Conservation (phyloP, 805 yeast species). For the Wickerhamiella vanderwaltii region DNA sequence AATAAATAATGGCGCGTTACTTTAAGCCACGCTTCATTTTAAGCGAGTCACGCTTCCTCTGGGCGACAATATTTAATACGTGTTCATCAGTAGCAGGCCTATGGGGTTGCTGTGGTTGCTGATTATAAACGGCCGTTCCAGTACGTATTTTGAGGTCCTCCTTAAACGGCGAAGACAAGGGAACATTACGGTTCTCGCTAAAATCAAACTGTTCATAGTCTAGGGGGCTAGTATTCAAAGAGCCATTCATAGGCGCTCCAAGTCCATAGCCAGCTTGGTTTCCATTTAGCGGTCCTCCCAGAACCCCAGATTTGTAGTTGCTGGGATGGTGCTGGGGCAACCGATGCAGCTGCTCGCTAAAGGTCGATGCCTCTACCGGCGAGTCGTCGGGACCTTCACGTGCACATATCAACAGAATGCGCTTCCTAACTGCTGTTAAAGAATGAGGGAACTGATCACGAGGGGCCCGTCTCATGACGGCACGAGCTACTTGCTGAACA, state of each 20-base stretch:
- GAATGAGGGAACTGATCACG: constrained; percentile 25
- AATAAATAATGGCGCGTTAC: constrained; percentile 8
- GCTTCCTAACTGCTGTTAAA: constrained; percentile 25
- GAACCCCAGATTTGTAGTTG: constrained; percentile 10
- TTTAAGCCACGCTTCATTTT: constrained; percentile 34
- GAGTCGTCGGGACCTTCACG: constrained; percentile 12
- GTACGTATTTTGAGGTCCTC: constrained; percentile 15
- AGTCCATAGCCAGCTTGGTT: neutral
- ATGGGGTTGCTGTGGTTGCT: constrained; percentile 10
- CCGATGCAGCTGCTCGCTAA: constrained; percentile 8
- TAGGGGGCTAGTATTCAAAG: neutral
- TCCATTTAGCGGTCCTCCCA: constrained; percentile 4
- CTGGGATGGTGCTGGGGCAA: constrained; percentile 10
- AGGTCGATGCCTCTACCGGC: constrained; percentile 4
- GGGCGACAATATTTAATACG: constrained; percentile 35
- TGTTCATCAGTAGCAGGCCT: constrained; percentile 15
- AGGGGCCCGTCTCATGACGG: constrained; percentile 34
- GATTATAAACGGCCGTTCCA: constrained; percentile 1
- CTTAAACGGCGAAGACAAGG: constrained; percentile 25
- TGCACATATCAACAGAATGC: constrained; percentile 22
- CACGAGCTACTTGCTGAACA: constrained; percentile 46
- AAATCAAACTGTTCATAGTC: constrained; percentile 9
- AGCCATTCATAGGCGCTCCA: neutral
- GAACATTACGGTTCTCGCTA: constrained; percentile 8
- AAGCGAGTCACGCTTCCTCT: constrained; percentile 41